Base-by-base conservation (phyloP, 257 asterid species). In the Handroanthus guayacan region DNA sequence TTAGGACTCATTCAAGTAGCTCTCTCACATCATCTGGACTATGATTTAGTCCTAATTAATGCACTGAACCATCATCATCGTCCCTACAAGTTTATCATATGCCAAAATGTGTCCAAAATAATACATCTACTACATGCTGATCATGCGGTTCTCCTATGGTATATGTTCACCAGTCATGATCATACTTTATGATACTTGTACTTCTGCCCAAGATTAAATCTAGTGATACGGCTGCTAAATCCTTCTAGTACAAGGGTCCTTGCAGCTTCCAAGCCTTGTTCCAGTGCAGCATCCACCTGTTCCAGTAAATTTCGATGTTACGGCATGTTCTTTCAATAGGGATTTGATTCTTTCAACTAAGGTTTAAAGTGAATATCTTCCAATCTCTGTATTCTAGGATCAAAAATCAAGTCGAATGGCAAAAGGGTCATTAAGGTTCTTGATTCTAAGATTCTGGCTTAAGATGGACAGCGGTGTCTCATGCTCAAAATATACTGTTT, bases 181-280 rank as follows among this genome's bases (percentile, higher is more conserved):
- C 82, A 86, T 71, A 90, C 91, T 79, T 84, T 86, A 83, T 93
- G 89, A 77, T 87, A 95, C 82, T 95, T 95, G 88, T 91, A 91
- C 75, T 91, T 95, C 90, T 95, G 98, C 5, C 97, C 97, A 57
- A 95, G 91, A 82, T 95, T 93, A 84, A 95, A 95, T 79, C 97
- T 89, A 51, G 78, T 91, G 43, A 93, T 79, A 47, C 88, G 88
- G 78, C 79, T 88, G 85, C 89, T 85, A 68, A 93, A 90, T 52
- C 97, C 99, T 86, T 93, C 97, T 41, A 56, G 75, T 48, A 89
- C 72, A 36, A 95, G 87, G 14, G 89, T 84, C 81, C 92, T 90
- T 52, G 84, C 83, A 1, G 98, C 99, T 72, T 83, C 97, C 2
- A 82, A 87, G 12, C 97, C 99, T 82, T 93, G 97, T 78, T 91